phyloP scores from a whole-genome alignment of 2,329 filamentous ascomycete genomes.

The Eutypella sp. region DNA sequence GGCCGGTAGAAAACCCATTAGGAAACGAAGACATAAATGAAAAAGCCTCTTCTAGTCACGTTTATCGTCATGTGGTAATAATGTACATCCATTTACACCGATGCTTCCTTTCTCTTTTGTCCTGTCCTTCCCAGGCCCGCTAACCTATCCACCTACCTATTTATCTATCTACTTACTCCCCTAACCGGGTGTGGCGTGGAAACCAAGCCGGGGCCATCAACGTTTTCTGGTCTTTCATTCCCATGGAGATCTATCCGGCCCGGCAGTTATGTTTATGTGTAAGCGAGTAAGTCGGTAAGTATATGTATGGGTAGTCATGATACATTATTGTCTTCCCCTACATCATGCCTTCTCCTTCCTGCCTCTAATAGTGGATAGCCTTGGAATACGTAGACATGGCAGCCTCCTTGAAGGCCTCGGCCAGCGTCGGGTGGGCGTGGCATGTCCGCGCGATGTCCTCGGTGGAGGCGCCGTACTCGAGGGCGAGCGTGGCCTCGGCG shows the following conservation, averaged over 20 bases:
- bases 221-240: no score
- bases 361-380: conserved; percentile 82
- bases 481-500: conserved; percentile 87
- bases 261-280: no score
- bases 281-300: no score
- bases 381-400: conserved; percentile 96
- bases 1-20: no score
- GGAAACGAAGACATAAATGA: no score
- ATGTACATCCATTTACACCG: conserved; percentile 28
- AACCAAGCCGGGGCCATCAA: no score
- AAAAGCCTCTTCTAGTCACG: no score
- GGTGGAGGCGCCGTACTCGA: conserved; percentile 93
- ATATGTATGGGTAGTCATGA: no score
- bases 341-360: conserved; percentile 13
- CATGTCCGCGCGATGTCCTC: conserved; percentile 94
- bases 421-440: conserved; percentile 92
- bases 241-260: no score
- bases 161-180: neutral
- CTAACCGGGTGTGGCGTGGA: neutral
- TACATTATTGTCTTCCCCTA: conserved; percentile 9
- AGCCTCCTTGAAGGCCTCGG: conserved; percentile 99
- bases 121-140: conserved; percentile 2
- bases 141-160: conserved; percentile 10
- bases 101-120: conserved; percentile 9
- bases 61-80: conserved; percentile 26